Evolutionary conservation across 2,329 filamentous ascomycete species (phyloP), one percentile per base, ranked within the genome.

Genomic region (Penicillium sp.): DNA sequence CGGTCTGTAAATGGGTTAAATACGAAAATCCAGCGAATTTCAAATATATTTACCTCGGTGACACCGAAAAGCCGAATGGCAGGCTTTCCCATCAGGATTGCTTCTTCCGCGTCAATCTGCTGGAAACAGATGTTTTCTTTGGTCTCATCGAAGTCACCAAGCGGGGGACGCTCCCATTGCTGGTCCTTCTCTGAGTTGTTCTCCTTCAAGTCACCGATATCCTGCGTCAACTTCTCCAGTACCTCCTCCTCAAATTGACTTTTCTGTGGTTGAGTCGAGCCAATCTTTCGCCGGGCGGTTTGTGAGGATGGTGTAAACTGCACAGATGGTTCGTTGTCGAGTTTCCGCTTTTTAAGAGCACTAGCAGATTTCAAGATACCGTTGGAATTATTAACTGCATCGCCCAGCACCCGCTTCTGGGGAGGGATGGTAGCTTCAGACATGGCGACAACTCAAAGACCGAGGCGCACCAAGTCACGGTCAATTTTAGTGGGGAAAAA

Each of bases 31-130:
- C 36, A 28, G 22, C 16, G 16, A 10, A 30, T 30, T 11, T 22
- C 10, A 31, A n/a, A 45, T 63, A 70, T 53, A 14, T 44, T 61
- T 74, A 86, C 86, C 79, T 89, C 86, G 33, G 91, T 96, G 4
- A 97, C 91, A 66, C 94, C 94, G 75, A 97, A 99, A 19, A 99
- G 82, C 78, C 94, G 95, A 55, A 99, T 84, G 0, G 90, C 88
- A 0, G 90, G 80, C 69, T 81, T 87, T 19, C 89, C 89, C 70
- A 88, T 79, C 1, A 97, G 74, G 4, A 86, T 89, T 19, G 94
- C 93, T 72, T 99, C 93, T 70, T 97, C 92, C 1, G 86, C 88
- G 69, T 99, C 95, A 64, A 99, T 99, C 69, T 95, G 89, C 76
- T 99, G 94, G 69, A 99, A 97, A 61, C 84, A 86, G n/a, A 99